phyloP scores from a whole-genome alignment of 768 basidiomycete species.

The Lactarius deliciosus region DNA sequence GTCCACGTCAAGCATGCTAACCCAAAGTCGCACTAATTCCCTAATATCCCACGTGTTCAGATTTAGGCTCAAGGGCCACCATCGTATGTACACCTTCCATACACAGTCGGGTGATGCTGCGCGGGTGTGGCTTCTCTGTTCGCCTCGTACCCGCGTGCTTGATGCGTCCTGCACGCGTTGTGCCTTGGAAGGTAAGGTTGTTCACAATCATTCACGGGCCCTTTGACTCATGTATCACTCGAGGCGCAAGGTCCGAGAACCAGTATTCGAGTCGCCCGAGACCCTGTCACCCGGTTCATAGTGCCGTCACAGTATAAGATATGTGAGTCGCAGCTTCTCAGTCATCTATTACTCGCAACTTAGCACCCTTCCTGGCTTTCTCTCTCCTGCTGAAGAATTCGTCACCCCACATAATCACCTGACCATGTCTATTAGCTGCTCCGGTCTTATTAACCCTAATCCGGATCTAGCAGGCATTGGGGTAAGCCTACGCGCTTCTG shows the following conservation, averaged over 20 bases:
- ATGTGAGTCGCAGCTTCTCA: background rate
- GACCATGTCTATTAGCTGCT: conserved; percentile 9
- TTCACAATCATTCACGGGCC: background rate
- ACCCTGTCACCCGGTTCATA: background rate
- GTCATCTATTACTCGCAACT: background rate
- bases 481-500: conserved; percentile 4
- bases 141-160: background rate
- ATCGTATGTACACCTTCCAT: background rate
- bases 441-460: conserved; percentile 6
- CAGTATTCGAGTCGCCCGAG: background rate
- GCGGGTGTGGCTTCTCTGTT: background rate
- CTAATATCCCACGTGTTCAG: background rate
- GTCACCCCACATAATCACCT: background rate
- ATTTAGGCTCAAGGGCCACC: background rate
- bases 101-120: background rate
- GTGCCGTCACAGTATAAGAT: background rate
- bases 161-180: background rate
- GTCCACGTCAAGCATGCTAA: background rate
- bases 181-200: background rate
- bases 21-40: background rate
- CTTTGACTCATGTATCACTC: conserved; percentile 6
- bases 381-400: background rate
- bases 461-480: conserved; percentile 20
- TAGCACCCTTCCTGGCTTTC: background rate
- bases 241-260: conserved; percentile 7